Conservation (phyloP, 768 basidiomycete species). For the Leccinum ochraceum region DNA sequence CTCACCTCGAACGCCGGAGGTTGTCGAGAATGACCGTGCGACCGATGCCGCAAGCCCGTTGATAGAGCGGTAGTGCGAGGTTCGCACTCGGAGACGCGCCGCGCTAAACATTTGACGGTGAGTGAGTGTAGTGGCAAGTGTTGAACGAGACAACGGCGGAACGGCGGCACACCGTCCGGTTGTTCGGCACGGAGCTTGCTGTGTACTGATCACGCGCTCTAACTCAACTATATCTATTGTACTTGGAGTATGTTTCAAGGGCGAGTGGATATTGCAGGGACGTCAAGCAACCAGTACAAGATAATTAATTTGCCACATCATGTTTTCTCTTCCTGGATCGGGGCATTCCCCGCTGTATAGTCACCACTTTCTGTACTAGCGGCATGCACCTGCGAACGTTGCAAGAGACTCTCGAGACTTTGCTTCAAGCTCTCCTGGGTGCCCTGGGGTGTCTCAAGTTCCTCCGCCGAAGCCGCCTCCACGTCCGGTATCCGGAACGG, state of each 20-base stretch:
- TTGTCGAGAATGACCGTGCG: constrained; percentile 25
- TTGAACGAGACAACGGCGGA: neutral
- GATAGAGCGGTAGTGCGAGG: constrained; percentile 7
- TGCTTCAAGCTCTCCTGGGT: constrained; percentile 23
- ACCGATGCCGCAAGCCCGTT: constrained; percentile 8
- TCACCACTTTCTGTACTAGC: neutral
- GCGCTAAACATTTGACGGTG: constrained; percentile 3
- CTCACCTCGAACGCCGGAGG: constrained; percentile 20
- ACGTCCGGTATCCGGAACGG: constrained; percentile 4
- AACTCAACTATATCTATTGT: neutral
- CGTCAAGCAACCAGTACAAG: constrained; percentile 5
- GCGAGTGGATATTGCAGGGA: neutral
- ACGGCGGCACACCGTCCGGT: no score
- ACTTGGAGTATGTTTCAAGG: neutral
- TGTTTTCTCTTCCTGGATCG: neutral
- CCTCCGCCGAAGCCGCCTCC: neutral
- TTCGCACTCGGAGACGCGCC: constrained; percentile 5
- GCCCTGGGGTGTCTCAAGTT: constrained; percentile 6
- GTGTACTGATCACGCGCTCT: neutral
- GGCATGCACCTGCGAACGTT: constrained; percentile 7
- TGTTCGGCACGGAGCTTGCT: constrained; percentile 22
- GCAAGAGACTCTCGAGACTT: constrained; percentile 24
- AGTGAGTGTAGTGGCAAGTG: neutral
- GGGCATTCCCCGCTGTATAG: neutral
- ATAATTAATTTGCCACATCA: neutral